Base-by-base conservation (phyloP, 2,329 filamentous ascomycete genomes). In the Lachnellula arida region DNA sequence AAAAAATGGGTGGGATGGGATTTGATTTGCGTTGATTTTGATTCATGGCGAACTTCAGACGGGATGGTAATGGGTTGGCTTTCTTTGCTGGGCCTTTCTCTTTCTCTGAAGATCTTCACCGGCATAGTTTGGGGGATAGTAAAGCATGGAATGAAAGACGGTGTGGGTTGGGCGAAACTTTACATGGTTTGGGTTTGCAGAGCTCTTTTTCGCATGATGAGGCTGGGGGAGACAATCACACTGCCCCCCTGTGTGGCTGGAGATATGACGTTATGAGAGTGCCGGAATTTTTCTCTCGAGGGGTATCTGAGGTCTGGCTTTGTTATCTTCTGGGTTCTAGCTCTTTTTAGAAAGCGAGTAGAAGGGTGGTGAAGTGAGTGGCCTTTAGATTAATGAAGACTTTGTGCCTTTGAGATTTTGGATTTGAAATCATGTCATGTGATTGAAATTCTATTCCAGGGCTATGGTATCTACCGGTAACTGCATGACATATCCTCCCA, bases 1-100 rank as follows among this genome's bases (percentile, higher is more conserved):
- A 68, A 69, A 68, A 68, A 40, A 15, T 40, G 37, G 37, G 37
- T 59, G 61, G 65, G 50, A 56, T 52, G 60, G 55, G 57, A 59
- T 47, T 47, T 56, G 60, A 61, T 57, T 43, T 22, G 25, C 17
- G 23, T 23, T 28, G 40, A 17, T 32, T 35, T 49, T 34, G 22
- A 22, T 44, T 23, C n/a, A 19, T 46, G 44, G 47, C 40, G 44
- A 53, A 49, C 39, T 51, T 54, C 51, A 34, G 43, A 54, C 25
- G 22, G 51, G 47, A 50, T 39, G 35, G 25, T 40, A 40, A 40
- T 40, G 37, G 51, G 28, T 40, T 32, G 19, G 34, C 34, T 28
- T 42, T 50, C 40, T n/a, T 19, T 14, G 28, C 19, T 48, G 23
- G 44, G 19, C 32, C 25, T 46, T 15, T 32, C 37, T 42, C 25